phyloP scores from a whole-genome alignment of 192 early-diverging fungal genomes.

The Rhizophagus clarus region DNA sequence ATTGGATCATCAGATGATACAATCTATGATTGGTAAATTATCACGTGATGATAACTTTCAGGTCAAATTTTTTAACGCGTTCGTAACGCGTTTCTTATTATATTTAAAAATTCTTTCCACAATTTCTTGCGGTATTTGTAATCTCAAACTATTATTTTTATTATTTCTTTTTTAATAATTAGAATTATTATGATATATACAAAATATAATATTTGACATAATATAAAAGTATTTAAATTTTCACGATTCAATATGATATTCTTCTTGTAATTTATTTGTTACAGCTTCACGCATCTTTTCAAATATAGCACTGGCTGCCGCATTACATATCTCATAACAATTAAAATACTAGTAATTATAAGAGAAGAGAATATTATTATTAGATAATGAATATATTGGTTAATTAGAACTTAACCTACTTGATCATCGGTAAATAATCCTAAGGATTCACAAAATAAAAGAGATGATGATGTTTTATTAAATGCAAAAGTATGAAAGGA shows the following conservation, averaged over 20 bases:
- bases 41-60: no score
- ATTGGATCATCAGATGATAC: no score
- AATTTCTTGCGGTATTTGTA: no score
- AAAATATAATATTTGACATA: no score
- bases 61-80: no score
- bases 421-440: conserved; percentile 74
- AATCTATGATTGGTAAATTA: no score
- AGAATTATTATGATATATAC: no score
- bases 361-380: not conserved
- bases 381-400: not conserved
- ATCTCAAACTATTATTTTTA: no score
- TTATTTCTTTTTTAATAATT: no score
- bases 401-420: conserved; percentile 36
- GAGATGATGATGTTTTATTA: conserved; percentile 50
- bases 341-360: conserved; percentile 40
- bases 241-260: not conserved
- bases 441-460: conserved; percentile 69
- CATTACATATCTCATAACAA: conserved; percentile 40
- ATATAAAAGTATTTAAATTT: no score
- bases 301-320: conserved; percentile 30
- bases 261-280: not conserved
- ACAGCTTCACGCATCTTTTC: not conserved
- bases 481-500: conserved; percentile 90
- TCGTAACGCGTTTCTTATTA: no score
- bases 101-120: no score